phyloP scores from a whole-genome alignment of 257 asterid genomes.

The Catharanthus roseus region DNA sequence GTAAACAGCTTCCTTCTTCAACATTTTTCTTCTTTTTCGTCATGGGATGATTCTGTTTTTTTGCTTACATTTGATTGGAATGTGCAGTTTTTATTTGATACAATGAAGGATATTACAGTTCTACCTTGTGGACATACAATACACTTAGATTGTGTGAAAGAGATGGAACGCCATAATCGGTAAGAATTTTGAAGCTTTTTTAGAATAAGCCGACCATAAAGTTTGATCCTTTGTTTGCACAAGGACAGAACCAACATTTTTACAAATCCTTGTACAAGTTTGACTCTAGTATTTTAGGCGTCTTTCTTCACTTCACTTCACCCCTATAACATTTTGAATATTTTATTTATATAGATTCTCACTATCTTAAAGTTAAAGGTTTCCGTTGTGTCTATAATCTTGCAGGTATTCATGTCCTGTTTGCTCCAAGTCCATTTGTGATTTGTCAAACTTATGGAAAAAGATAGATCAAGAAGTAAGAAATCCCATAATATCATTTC shows the following conservation, averaged over 20 bases:
- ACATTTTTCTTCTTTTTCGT: neutral
- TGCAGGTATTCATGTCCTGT: slow-evolving; percentile 58
- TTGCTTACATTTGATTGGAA: neutral
- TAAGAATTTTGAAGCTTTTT: slow-evolving; percentile 20
- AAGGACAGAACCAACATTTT: too few species aligned
- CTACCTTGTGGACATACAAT: slow-evolving; percentile 55
- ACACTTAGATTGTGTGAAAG: slow-evolving; percentile 48
- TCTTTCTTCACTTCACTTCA: too few species aligned
- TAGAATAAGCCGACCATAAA: neutral
- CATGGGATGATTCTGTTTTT: neutral
- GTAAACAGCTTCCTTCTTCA: neutral
- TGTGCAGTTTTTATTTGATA: slow-evolving; percentile 49
- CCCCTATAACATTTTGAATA: too few species aligned
- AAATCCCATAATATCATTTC: neutral
- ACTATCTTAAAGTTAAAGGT: too few species aligned
- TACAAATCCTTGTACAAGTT: too few species aligned
- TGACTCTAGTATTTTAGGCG: too few species aligned
- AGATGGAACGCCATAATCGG: slow-evolving; percentile 54
- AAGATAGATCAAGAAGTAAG: slow-evolving; percentile 49
- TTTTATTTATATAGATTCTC: too few species aligned
- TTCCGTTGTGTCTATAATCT: neutral
- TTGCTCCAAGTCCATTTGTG: slow-evolving; percentile 54
- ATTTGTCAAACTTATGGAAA: slow-evolving; percentile 50
- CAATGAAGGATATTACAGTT: slow-evolving; percentile 43
- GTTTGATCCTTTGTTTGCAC: neutral